These are phyloP conservation scores for Xylaria arbuscula DNA, from an alignment of 2,329 filamentous ascomycete genomes.

Conservation along the genomic window DNA sequence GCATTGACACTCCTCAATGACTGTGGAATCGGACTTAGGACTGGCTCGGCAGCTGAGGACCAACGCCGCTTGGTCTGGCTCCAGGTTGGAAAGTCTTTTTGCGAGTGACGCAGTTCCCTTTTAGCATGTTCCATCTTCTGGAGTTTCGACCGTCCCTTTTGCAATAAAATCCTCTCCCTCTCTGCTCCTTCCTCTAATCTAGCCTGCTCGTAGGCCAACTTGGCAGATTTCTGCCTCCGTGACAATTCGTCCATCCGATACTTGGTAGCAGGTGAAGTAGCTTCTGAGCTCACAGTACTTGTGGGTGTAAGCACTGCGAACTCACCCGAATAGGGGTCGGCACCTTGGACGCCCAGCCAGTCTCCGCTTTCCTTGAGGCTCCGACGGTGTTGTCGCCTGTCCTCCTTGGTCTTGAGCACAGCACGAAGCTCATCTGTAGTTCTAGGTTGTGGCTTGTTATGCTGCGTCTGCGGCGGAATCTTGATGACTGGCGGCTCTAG, in stretches of 20 bases:
- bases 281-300: conserved; percentile 57
- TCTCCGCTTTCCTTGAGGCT: conserved; percentile 66
- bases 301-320: conserved; percentile 63
- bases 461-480: background rate
- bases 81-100: conserved; percentile 56
- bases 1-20: conserved; percentile 49
- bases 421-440: conserved; percentile 39
- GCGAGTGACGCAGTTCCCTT: conserved; percentile 49
- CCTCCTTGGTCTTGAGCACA: conserved; percentile 45
- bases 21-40: conserved; percentile 61
- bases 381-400: conserved; percentile 56
- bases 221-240: conserved; percentile 51
- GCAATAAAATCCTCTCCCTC: conserved; percentile 55
- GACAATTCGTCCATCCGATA: conserved; percentile 50
- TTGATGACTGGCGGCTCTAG: background rate
- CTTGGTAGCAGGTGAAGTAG: conserved; percentile 48
- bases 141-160: conserved; percentile 55
- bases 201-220: conserved; percentile 53
- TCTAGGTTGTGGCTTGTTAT: conserved; percentile 31
- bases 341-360: conserved; percentile 68
- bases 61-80: conserved; percentile 59
- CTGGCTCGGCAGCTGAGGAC: conserved; percentile 63
- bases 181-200: conserved; percentile 54
- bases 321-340: conserved; percentile 67
- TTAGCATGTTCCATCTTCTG: conserved; percentile 58